Evolutionary conservation across 192 early-diverging fungal species (phyloP), one percentile per base, ranked within the genome.

Genomic region (Gaertneriomyces sp.): DNA sequence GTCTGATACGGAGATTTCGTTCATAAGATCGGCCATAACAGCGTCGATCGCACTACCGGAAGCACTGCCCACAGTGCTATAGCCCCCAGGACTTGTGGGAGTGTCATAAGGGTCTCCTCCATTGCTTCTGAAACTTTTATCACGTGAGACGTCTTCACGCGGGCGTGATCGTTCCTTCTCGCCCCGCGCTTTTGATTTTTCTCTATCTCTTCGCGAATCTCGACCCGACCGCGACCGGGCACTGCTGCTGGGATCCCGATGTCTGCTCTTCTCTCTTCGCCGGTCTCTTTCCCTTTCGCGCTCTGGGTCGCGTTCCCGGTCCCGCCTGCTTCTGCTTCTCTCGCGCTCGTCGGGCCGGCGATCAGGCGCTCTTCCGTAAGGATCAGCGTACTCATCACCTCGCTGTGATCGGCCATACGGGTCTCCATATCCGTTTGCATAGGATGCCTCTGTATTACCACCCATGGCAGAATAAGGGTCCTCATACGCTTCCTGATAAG

Each of bases 21-120:
- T 61, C 75, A 76, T 76, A 4, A 79, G 53, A 44, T 76, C 74
- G 3, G 77, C 65, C 77, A 79, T 75, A 12, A 79, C 56, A 42
- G 60, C 64, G 53, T 79, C 77, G 17, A 76, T 69, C 0, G 64
- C 12, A 20, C 49, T 51, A 5, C n/a, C 25, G 25, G 25, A 33
- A 33, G 25, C 25, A 33, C 25, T 33, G 0, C 25, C 25, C 25
- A 33, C 25, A 33, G 25, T 33, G 25, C 25, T 33, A 33, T 33
- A n/a, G 20, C 16, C 20, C 33, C 54, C 54, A 8, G 16, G 12
- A 33, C 33, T 56, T 56, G 54, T 39, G 54, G 54, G 33, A 33
- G 20, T 56, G 33, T 56, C 12, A 16, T 16, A 14, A 38, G 19
- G 12, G 39, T 56, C 54, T 5, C 54, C 54, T 56, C 54, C 25